Conservation (phyloP, 1,139 yeast species). For the Scheffersomyces lignicola region DNA sequence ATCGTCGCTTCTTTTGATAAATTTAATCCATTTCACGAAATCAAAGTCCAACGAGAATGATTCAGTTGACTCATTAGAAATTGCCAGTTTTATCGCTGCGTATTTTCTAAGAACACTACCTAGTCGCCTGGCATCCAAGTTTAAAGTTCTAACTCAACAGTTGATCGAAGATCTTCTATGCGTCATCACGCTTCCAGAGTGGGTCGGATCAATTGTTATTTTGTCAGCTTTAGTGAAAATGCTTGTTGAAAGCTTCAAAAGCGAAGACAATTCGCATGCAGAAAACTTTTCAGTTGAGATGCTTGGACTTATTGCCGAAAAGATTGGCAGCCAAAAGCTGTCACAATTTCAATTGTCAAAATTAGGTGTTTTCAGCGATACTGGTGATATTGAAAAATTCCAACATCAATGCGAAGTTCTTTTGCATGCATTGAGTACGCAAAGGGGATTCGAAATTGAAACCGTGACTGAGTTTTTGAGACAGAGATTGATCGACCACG, state of each 20-base stretch:
- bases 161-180: neutral
- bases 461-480: no score
- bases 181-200: neutral
- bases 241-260: neutral
- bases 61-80: neutral
- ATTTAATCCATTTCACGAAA: neutral
- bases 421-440: no score
- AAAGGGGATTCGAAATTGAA: no score
- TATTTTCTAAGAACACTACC: neutral
- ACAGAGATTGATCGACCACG: no score
- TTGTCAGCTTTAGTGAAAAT: neutral
- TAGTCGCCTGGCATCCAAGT: neutral
- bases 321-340: neutral
- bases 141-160: neutral
- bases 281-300: conserved; percentile 1
- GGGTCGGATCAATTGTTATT: neutral
- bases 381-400: neutral
- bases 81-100: neutral
- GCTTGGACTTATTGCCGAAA: neutral
- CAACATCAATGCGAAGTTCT: neutral
- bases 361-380: neutral
- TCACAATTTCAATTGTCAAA: neutral
- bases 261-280: neutral
- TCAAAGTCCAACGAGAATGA: neutral
- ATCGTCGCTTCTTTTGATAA: neutral